Percentiles rank a stretch among this genome's conserved stretches.
Conservation (phyloP, 1,139 yeast genomes). For the Hanseniaspora sp. region DNA sequence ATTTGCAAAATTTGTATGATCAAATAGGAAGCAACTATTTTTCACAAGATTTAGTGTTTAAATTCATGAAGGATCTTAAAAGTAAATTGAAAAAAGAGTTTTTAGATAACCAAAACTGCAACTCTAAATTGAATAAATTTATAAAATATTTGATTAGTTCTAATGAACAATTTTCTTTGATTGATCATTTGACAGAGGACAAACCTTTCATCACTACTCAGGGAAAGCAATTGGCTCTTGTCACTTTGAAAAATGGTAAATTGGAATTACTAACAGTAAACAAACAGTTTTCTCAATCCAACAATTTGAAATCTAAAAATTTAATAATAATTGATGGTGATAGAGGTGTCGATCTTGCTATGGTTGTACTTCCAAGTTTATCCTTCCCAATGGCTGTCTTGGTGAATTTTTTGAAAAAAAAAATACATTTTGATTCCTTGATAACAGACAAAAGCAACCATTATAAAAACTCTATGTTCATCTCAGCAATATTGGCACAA, state of each 20-base stretch:
- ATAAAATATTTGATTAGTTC: slow-evolving; percentile 23
- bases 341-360: slow-evolving; percentile 83
- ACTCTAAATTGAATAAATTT: slow-evolving; percentile 18
- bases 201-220: slow-evolving; percentile 16
- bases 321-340: slow-evolving; percentile 96
- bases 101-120: slow-evolving; percentile 2
- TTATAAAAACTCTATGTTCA: slow-evolving; percentile 25
- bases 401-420: slow-evolving; percentile 66
- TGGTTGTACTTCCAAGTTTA: slow-evolving; percentile 56
- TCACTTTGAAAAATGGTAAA: slow-evolving; percentile 78
- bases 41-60: slow-evolving; percentile 23
- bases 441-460: slow-evolving; percentile 26
- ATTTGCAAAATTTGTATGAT: slow-evolving; percentile 23
- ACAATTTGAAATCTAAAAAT: slow-evolving; percentile 50
- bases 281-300: slow-evolving; percentile 32
- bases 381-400: slow-evolving; percentile 67
- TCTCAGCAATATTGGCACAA: slow-evolving; percentile 23
- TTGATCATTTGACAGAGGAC: slow-evolving; percentile 18
- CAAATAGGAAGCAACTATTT: slow-evolving; percentile 27
- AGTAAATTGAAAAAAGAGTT: slow-evolving; percentile 20
- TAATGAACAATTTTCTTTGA: slow-evolving; percentile 23
- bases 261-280: slow-evolving; percentile 72
- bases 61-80: slow-evolving; percentile 25
- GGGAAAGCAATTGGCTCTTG: slow-evolving; percentile 40
- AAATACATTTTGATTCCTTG: slow-evolving; percentile 33